A percentile compares a stretch with the other conserved stretches of the same genome.
phyloP scores from a whole-genome alignment of 192 early-diverging fungal species.

The Funneliformis mosseae region DNA sequence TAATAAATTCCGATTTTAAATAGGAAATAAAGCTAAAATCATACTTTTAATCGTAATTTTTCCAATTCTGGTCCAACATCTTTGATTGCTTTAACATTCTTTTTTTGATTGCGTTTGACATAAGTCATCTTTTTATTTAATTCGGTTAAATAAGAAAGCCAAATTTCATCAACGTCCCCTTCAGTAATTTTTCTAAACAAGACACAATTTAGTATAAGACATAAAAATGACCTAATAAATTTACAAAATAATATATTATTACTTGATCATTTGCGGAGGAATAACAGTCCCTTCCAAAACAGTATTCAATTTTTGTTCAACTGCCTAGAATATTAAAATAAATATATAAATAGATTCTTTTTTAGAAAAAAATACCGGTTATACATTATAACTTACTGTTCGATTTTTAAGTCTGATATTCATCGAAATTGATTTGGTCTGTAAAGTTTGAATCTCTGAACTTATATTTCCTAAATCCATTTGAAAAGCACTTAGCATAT shows the following conservation, averaged over 20 bases:
- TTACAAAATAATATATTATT: conserved; percentile 4
- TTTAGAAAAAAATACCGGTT: conserved; percentile 10
- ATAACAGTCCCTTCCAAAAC: conserved; percentile 89
- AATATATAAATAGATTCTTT: neutral
- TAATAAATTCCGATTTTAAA: neutral
- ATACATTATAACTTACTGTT: conserved; percentile 51
- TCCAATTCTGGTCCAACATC: conserved; percentile 94
- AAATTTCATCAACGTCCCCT: conserved; percentile 90
- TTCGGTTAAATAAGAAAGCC: conserved; percentile 80
- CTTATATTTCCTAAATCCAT: conserved; percentile 86
- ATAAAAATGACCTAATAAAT: neutral
- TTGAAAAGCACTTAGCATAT: conserved; percentile 82
- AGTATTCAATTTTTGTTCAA: conserved; percentile 71
- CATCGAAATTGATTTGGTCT: conserved; percentile 81
- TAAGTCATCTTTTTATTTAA: conserved; percentile 88
- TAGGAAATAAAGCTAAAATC: neutral
- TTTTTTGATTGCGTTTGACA: conserved; percentile 74
- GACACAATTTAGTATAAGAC: neutral
- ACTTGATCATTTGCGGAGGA: conserved; percentile 67
- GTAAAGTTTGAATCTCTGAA: conserved; percentile 84
- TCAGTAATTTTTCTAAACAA: conserved; percentile 78
- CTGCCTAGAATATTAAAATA: conserved; percentile 40
- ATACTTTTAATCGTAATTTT: conserved; percentile 73
- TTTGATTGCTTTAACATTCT: conserved; percentile 75
- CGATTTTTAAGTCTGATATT: conserved; percentile 83